Evolutionary conservation across 148 eudicot genomes (phyloP).

Genomic region (Spergularia marina): DNA sequence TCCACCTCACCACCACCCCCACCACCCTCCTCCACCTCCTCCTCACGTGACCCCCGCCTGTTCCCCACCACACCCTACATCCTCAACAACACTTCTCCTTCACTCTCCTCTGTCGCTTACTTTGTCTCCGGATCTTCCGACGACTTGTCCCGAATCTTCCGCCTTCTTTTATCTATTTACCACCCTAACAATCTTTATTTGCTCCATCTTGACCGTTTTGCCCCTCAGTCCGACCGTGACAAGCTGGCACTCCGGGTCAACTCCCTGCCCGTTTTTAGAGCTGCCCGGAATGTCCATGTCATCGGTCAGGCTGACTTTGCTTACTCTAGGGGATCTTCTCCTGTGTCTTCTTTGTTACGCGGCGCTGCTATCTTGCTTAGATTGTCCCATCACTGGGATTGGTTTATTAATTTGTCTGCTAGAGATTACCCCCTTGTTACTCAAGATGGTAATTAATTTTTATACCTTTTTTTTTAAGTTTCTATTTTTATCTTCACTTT

Average conservation of each 20-base stretch:
- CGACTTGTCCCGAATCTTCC: conserved; percentile 44
- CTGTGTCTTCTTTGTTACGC: conserved; percentile 46
- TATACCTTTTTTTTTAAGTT: too few relatives aligned
- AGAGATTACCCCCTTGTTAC: conserved; percentile 79
- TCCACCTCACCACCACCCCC: conserved; percentile 17
- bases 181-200: conserved; percentile 73
- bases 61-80: conserved; percentile 23
- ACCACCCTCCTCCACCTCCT: conserved; percentile 25
- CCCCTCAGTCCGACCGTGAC: conserved; percentile 56
- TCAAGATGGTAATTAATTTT: conserved; percentile 61
- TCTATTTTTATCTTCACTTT: too few relatives aligned
- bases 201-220: conserved; percentile 61
- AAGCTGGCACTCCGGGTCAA: conserved; percentile 39
- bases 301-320: conserved; percentile 64
- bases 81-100: conserved; percentile 31
- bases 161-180: conserved; percentile 59
- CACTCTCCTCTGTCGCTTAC: conserved; percentile 56
- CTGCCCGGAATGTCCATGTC: conserved; percentile 73
- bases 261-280: conserved; percentile 46
- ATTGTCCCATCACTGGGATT: conserved; percentile 58
- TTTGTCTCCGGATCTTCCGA: conserved; percentile 62
- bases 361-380: conserved; percentile 72
- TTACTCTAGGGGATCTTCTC: conserved; percentile 50
- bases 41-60: conserved; percentile 31
- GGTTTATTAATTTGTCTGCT: conserved; percentile 76